Base-by-base conservation (phyloP, 2,329 filamentous ascomycete genomes). In the Septoria linicola region DNA sequence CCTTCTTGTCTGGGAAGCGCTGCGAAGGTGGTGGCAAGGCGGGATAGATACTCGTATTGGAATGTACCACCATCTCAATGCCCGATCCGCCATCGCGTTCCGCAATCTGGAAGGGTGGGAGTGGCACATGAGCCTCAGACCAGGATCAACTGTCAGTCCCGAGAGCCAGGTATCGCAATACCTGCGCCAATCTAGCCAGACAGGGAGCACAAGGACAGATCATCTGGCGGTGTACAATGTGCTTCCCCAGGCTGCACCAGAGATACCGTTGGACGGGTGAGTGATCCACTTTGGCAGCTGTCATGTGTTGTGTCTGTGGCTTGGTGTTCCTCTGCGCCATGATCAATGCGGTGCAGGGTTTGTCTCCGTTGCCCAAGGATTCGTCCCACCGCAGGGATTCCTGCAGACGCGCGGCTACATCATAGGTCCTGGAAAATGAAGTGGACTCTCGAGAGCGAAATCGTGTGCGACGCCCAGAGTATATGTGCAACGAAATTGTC, bases 351-450 rank as follows among this genome's bases (percentile, higher is more conserved):
- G 20, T n/a, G 11, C 31, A 34, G 31, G 31, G 31, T 13, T 34
- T 6, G 31, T 34, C 31, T 34, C 31, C 31, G 31, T 34, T 16
- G 11, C 5, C 31, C 41, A 23, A 19, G 43, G 39, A 27, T 27
- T 42, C 25, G 40, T 17, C 41, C 37, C 20, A 49, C 20, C 8
- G 16, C 35, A 35, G 50, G 48, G 41, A 36, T 30, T 25, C 31
- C 44, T 49, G 39, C 40, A 53, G 47, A 55, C 50, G 53, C 53
- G 46, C 41, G 43, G 45, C 50, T 45, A 54, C 53, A 54, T 58
- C 53, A 55, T 58, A 39, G 43, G 46, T 31, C 10, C 10, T 27
- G 23, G 23, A 10, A 13, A 34, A 30, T 30, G 23, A 47, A 41
- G 35, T 43, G 46, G 40, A 23, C 44, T 25, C 31, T 10, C 17